phyloP scores from a whole-genome alignment of 306 rosid genomes.

The Malus sieversii region DNA sequence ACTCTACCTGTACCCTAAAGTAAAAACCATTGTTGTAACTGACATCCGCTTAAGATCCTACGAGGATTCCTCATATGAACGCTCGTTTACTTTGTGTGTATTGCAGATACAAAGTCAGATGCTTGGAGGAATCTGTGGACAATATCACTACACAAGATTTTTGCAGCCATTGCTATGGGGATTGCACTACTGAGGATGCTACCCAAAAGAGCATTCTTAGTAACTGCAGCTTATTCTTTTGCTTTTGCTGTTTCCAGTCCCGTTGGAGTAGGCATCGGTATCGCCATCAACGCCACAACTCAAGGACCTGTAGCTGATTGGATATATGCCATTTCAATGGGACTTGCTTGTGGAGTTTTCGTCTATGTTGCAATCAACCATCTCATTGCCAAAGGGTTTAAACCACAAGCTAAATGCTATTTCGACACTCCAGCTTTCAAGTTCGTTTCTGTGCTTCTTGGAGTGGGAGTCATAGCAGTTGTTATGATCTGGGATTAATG shows the following conservation, averaged over 20 bases:
- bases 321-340: conserved; percentile 70
- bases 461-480: conserved; percentile 55
- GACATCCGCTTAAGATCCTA: not conserved
- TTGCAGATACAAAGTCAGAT: conserved; percentile 42
- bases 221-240: conserved; percentile 42
- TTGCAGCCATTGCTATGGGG: conserved; percentile 82
- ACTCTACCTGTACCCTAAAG: not conserved
- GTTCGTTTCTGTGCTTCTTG: conserved; percentile 62
- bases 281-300: conserved; percentile 63
- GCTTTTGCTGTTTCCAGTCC: conserved; percentile 75
- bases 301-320: conserved; percentile 61
- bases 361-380: conserved; percentile 75
- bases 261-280: conserved; percentile 70
- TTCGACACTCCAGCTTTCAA: conserved; percentile 48
- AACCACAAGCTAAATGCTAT: conserved; percentile 21
- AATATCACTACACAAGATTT: conserved; percentile 68
- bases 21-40: not conserved
- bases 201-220: conserved; percentile 54
- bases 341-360: conserved; percentile 69
- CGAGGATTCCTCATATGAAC: not conserved
- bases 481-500: conserved; percentile 73
- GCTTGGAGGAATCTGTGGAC: conserved; percentile 89
- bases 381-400: conserved; percentile 64
- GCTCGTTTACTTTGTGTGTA: not conserved
- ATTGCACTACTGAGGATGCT: conserved; percentile 64